These are phyloP conservation scores for Kitagawia praeruptora DNA, from an alignment of 129 eudicot species.

Conservation along the genomic window DNA sequence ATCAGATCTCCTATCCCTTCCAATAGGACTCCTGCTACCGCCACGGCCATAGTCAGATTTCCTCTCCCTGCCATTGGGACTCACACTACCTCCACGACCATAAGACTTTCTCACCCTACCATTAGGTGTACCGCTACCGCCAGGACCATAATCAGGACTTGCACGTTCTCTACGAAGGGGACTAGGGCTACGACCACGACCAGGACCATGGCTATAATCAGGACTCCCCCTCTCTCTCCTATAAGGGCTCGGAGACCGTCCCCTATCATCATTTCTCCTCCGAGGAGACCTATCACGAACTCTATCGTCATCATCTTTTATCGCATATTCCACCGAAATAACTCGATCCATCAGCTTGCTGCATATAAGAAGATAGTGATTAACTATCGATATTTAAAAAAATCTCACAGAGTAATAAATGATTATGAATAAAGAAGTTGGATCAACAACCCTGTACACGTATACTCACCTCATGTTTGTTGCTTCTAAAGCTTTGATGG, in stretches of 20 bases:
- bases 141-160: conserved; percentile 8
- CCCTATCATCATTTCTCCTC: conserved; percentile 8
- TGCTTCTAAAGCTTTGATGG: conserved; percentile 69
- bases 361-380: background rate
- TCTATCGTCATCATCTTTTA: conserved; percentile 1
- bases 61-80: conserved; percentile 2
- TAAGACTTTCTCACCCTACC: background rate
- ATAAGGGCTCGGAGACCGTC: conserved; percentile 2
- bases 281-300: conserved; percentile 7
- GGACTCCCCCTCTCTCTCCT: conserved; percentile 6
- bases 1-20: background rate
- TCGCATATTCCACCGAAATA: conserved; percentile 6
- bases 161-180: conserved; percentile 4
- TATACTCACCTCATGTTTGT: conserved; percentile 69
- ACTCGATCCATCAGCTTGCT: conserved; percentile 5
- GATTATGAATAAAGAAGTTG: background rate
- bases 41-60: conserved; percentile 2
- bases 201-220: conserved; percentile 10
- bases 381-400: background rate
- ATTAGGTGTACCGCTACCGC: background rate
- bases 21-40: conserved; percentile 1
- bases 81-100: conserved; percentile 6
- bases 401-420: background rate
- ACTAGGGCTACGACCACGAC: conserved; percentile 8
- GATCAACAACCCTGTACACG: background rate